These are phyloP conservation scores for Chaetomiaceae sp. DNA, from an alignment of 2,329 filamentous ascomycete genomes.

Conservation along the genomic window DNA sequence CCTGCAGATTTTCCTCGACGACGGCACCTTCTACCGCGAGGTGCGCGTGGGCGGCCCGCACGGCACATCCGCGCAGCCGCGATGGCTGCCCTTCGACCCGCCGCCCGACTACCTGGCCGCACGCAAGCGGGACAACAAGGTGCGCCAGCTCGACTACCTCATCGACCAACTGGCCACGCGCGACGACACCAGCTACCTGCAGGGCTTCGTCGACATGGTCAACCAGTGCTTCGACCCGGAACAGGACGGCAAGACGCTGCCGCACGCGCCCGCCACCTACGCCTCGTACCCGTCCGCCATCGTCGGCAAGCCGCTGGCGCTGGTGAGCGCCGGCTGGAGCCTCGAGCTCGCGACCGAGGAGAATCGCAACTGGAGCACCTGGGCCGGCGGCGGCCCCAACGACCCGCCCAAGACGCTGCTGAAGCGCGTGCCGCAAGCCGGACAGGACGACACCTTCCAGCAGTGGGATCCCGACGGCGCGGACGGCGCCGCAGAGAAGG, in stretches of 20 bases:
- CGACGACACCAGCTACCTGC: constrained; percentile 5
- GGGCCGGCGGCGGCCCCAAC: constrained; percentile 18
- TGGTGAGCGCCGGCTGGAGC: constrained; percentile 6
- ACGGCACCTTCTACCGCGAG: constrained; percentile 39
- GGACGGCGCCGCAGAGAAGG: not conserved
- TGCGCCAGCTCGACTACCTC: not conserved
- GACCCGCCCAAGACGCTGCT: constrained; percentile 12
- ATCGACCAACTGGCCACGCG: not conserved
- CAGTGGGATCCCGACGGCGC: too few relatives aligned
- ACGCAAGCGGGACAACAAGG: not conserved
- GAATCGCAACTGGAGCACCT: too few relatives aligned
- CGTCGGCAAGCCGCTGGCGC: constrained; percentile 10
- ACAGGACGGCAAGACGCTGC: too few relatives aligned
- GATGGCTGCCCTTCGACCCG: constrained; percentile 6
- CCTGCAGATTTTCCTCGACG: constrained; percentile 36
- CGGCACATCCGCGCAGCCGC: not conserved
- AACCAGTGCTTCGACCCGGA: not conserved
- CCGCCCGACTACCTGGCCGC: not conserved
- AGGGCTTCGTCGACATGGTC: constrained; percentile 8
- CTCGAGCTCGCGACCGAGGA: constrained; percentile 9
- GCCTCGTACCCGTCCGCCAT: constrained; percentile 1
- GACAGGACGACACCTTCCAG: too few relatives aligned
- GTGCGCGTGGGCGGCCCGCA: constrained; percentile 29
- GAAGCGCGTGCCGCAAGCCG: too few relatives aligned
- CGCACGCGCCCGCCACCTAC: constrained; percentile 8